These are phyloP conservation scores for Ananas comosus DNA, from an alignment of 176 grass and related monocot genomes.

Conservation along the genomic window DNA sequence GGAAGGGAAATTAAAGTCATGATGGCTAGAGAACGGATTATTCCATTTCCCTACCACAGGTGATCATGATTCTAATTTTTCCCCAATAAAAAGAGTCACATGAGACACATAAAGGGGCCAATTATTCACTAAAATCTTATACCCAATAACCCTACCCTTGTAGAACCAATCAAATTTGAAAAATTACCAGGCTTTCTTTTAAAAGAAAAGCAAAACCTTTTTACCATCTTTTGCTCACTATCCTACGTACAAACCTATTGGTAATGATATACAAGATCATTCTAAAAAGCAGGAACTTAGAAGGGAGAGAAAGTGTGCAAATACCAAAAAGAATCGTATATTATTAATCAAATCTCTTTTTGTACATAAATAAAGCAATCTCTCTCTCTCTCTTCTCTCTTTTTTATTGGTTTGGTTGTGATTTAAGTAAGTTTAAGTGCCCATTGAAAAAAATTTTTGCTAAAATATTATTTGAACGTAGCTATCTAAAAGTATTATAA, in stretches of 20 bases:
- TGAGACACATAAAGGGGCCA: slow-evolving; percentile 23
- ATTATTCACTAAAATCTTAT: slow-evolving; percentile 11
- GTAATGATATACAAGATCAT: slow-evolving; percentile 44
- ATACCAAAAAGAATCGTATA: background rate
- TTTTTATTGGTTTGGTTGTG: too few relatives aligned
- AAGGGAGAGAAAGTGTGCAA: background rate
- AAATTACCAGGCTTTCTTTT: slow-evolving; percentile 10
- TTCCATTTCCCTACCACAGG: slow-evolving; percentile 63
- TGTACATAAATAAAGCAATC: too few relatives aligned
- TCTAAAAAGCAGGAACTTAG: slow-evolving; percentile 40
- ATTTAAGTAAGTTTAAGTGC: too few relatives aligned
- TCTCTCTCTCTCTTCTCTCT: too few relatives aligned
- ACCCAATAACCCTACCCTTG: slow-evolving; percentile 28
- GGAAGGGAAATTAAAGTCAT: slow-evolving; percentile 24
- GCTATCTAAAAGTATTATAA: too few relatives aligned
- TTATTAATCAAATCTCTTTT: background rate
- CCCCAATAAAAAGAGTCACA: slow-evolving; percentile 27
- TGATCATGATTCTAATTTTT: slow-evolving; percentile 50
- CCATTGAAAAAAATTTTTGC: too few relatives aligned
- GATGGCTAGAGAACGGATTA: slow-evolving; percentile 66
- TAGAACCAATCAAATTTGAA: slow-evolving; percentile 34
- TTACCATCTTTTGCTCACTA: slow-evolving; percentile 5
- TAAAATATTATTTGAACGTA: too few relatives aligned
- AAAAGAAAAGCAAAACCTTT: background rate
- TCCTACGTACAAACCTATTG: slow-evolving; percentile 12